Conservation (phyloP, 176 grass and related monocot species). For the Areca catechu region DNA sequence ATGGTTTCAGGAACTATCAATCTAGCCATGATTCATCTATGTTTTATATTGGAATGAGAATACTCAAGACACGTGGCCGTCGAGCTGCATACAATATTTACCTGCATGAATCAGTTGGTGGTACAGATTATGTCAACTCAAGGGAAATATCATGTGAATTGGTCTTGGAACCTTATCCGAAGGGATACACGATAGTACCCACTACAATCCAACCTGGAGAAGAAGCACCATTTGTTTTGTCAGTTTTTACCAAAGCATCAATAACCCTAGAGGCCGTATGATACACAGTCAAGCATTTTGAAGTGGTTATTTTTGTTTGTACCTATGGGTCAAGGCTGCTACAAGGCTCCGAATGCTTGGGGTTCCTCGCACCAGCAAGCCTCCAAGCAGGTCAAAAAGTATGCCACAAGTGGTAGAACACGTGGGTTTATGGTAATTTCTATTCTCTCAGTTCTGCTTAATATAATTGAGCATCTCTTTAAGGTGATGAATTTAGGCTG, state of each 20-base stretch:
- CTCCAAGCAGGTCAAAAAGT: too few species aligned
- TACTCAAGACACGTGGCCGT: constrained; percentile 87
- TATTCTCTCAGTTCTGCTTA: too few species aligned
- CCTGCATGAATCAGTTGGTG: constrained; percentile 93
- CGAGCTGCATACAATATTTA: constrained; percentile 99
- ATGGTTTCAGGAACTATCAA: constrained; percentile 88
- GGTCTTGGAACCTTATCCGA: constrained; percentile 88
- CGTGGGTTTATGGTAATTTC: too few species aligned
- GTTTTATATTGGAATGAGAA: constrained; percentile 98
- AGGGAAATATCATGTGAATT: constrained; percentile 98
- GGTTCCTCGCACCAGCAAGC: neutral
- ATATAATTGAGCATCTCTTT: too few species aligned
- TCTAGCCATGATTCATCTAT: constrained; percentile 92
- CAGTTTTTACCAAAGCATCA: constrained; percentile 96
- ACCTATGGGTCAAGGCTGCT: constrained; percentile 18
- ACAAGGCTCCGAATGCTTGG: constrained; percentile 2
- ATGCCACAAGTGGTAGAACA: too few species aligned
- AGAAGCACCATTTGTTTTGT: constrained; percentile 98
- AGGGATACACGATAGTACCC: constrained; percentile 98
- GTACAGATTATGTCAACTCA: constrained; percentile 96
- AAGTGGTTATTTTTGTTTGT: constrained; percentile 13
- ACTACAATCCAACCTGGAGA: constrained; percentile 97
- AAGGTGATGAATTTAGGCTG: too few species aligned
- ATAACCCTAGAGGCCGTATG: constrained; percentile 90
- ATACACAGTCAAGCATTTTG: constrained; percentile 13